Evolutionary conservation across 495 filamentous ascomycete genomes (phyloP).

Genomic region (Lasiosphaeria hispida): DNA sequence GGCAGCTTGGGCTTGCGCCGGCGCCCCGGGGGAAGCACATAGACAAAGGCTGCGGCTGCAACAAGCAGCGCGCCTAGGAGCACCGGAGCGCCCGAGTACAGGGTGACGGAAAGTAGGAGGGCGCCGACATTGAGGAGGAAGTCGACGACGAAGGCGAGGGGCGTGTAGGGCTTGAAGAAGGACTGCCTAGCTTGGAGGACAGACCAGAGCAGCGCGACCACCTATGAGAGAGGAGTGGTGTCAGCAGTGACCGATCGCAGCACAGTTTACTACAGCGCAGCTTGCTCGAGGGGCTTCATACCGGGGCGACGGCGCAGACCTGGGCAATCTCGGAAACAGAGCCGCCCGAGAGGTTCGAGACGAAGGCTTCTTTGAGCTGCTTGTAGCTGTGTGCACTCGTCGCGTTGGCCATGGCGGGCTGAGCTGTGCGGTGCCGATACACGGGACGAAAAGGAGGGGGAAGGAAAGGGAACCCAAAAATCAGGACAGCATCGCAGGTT

Average conservation of each 20-base stretch:
- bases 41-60: constrained; percentile 63
- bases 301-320: constrained; percentile 79
- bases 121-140: constrained; percentile 82
- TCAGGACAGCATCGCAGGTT: constrained; percentile 15
- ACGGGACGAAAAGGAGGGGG: background rate
- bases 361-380: constrained; percentile 87
- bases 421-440: background rate
- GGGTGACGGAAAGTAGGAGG: constrained; percentile 78
- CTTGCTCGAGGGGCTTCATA: constrained; percentile 43
- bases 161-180: constrained; percentile 75
- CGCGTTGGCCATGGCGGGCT: constrained; percentile 32
- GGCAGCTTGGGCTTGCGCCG: constrained; percentile 59
- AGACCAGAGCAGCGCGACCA: constrained; percentile 82
- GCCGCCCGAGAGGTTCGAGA: constrained; percentile 88
- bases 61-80: constrained; percentile 75
- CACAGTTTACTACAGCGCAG: background rate
- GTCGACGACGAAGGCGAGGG: constrained; percentile 68
- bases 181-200: constrained; percentile 81
- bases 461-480: background rate
- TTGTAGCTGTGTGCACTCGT: constrained; percentile 67
- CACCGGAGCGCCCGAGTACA: constrained; percentile 74
- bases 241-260: constrained; percentile 5
- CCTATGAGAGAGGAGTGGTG: constrained; percentile 43
- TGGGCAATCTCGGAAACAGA: constrained; percentile 80
- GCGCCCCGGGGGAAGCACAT: constrained; percentile 43